Evolutionary conservation across 192 early-diverging fungal genomes (phyloP).

Genomic region (Oehlia diaphana): DNA sequence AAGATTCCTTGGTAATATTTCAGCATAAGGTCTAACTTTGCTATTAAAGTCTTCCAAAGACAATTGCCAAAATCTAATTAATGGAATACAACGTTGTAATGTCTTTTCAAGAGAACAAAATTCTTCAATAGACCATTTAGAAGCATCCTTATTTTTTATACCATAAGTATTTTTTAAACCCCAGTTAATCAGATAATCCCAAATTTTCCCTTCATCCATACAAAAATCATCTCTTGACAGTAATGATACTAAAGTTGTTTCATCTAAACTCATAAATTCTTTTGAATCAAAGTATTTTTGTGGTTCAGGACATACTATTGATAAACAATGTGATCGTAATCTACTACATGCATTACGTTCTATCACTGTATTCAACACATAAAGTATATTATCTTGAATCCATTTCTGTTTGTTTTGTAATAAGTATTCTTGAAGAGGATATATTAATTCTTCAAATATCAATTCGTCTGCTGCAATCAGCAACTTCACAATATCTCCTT

Average conservation of each 20-base stretch:
- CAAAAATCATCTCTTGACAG: constrained; percentile 27
- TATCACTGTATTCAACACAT: constrained; percentile 17
- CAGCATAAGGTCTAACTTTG: constrained; percentile 25
- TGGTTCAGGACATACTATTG: constrained; percentile 25
- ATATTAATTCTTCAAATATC: constrained; percentile 17
- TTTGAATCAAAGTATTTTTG: constrained; percentile 24
- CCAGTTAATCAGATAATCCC: constrained; percentile 29
- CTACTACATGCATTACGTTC: constrained; percentile 10
- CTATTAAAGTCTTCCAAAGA: constrained; percentile 8
- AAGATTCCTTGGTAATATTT: constrained; percentile 20
- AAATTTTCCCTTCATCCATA: constrained; percentile 28
- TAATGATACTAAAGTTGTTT: constrained; percentile 18
- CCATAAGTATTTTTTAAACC: constrained; percentile 10
- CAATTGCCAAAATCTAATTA: constrained; percentile 28
- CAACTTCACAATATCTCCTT: constrained; percentile 12
- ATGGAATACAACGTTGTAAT: constrained; percentile 22
- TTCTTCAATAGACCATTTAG: constrained; percentile 11
- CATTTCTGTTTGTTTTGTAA: constrained; percentile 13
- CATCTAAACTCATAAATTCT: constrained; percentile 26
- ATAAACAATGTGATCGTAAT: constrained; percentile 27
- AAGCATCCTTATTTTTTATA: constrained; percentile 16
- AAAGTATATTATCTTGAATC: constrained; percentile 27
- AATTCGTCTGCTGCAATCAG: constrained; percentile 27
- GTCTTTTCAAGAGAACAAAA: constrained; percentile 22
- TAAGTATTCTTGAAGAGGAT: constrained; percentile 8